Evolutionary conservation across 768 basidiomycete genomes (phyloP), one percentile per base, ranked within the genome.

Genomic region (Kockovaella imperatae): DNA sequence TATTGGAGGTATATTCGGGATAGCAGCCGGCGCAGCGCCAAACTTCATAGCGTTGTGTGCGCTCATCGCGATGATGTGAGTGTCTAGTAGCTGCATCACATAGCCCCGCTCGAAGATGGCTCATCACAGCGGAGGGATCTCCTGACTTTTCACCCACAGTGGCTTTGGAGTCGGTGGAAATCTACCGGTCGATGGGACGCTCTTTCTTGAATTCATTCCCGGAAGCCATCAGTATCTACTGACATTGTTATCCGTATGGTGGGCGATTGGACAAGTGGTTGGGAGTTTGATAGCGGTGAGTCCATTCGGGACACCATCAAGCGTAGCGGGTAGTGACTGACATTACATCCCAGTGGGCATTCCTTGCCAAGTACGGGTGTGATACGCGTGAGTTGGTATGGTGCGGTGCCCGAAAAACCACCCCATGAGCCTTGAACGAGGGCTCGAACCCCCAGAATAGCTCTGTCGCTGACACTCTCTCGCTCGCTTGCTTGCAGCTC

Each of bases 181-280:
- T 55, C 64, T 85, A 14, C 83, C 83, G 0, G 83, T 86, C 0
- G 84, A 85, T 59, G 83, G 82, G 28, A 80, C 83, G 0, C 76
- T 85, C 17, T 86, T 85, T 68, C 74, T 86, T 4, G 83, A 86
- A 57, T 83, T 83, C 57, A 62, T 83, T 0, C 84, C 84, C 0
- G 78, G 78, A 1, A 77, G 79, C 0, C 81, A 86, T 52, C 84
- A 87, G 59, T 85, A 83, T 56, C 74, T 86, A 2, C 73, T 86
- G 32, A 84, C 84, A 0, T 72, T 85, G 7, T 75, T 86, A n/a
- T 83, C 83, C 0, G 78, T 84, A 21, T 86, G 82, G 82, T 86
- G 84, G 84, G 80, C 82, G 8, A 74, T 86, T 26, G 83, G 84
- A 2, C 84, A 84, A 62, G 75, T 84, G 1, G 64, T 82, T 35